A percentile compares a stretch with the other conserved stretches of the same genome.
phyloP scores from a whole-genome alignment of 148 eudicot species.

The Heliosperma pusillum region DNA sequence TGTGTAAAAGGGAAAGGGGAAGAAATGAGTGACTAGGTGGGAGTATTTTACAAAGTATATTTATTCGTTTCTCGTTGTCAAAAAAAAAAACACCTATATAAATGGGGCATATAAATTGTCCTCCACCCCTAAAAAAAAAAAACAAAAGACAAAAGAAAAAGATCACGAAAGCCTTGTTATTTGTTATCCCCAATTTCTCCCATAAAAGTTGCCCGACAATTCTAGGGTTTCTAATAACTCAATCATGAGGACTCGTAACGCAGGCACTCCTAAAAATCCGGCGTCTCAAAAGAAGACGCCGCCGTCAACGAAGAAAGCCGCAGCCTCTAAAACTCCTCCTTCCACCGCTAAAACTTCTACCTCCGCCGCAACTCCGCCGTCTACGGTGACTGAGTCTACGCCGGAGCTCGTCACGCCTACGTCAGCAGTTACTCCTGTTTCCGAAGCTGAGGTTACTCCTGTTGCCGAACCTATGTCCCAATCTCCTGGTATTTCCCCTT shows the following conservation, averaged over 20 bases:
- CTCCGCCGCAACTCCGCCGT: conserved; percentile 21
- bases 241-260: conserved; percentile 12
- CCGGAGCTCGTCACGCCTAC: conserved; percentile 16
- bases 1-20: too few relatives aligned
- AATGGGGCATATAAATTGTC: too few relatives aligned
- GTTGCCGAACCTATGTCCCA: conserved; percentile 19
- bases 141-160: background rate
- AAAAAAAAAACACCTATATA: too few relatives aligned
- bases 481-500: conserved; percentile 32
- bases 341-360: conserved; percentile 11
- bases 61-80: too few relatives aligned
- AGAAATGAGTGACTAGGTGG: too few relatives aligned
- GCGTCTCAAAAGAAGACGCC: conserved; percentile 46
- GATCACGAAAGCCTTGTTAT: background rate
- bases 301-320: conserved; percentile 42
- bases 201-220: background rate
- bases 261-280: conserved; percentile 10
- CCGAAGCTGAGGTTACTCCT: conserved; percentile 21
- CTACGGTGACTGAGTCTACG: conserved; percentile 16
- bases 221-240: background rate
- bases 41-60: too few relatives aligned
- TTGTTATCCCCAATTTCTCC: background rate
- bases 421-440: conserved; percentile 13
- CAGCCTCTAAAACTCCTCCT: conserved; percentile 34
- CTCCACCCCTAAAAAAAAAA: background rate